These are phyloP conservation scores for Schizochytrium sp. DNA, from an alignment of 108 stramenopile species.

Conservation along the genomic window DNA sequence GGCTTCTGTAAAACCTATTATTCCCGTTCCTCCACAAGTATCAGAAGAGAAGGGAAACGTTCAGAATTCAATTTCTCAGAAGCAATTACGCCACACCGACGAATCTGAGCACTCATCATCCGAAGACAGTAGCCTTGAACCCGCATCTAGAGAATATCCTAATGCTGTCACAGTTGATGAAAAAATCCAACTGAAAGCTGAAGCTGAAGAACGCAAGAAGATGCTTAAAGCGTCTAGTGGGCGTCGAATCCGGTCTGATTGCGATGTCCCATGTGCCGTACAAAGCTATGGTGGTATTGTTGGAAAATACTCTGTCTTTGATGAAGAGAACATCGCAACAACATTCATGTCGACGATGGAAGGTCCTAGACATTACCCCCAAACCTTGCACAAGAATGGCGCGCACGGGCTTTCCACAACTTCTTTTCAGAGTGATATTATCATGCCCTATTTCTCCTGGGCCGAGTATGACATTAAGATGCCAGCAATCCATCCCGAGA, in stretches of 20 bases:
- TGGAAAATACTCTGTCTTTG: neutral
- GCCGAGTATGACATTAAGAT: neutral
- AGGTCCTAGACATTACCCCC: constrained; percentile 24
- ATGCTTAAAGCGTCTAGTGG: too few species aligned
- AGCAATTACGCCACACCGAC: too few species aligned
- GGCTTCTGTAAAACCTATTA: too few species aligned
- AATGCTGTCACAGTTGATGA: too few species aligned
- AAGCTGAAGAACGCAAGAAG: too few species aligned
- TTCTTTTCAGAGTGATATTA: neutral
- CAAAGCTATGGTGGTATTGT: neutral
- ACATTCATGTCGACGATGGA: constrained; percentile 39
- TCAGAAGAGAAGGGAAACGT: too few species aligned
- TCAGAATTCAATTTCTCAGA: too few species aligned
- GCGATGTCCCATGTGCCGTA: neutral
- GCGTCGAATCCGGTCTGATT: neutral
- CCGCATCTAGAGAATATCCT: too few species aligned
- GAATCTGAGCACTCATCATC: too few species aligned
- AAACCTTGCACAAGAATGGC: neutral
- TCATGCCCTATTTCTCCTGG: neutral
- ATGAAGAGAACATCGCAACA: neutral
- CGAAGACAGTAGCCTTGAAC: too few species aligned
- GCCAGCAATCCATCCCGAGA: constrained; percentile 68
- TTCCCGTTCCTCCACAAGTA: too few species aligned
- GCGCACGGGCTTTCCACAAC: constrained; percentile 4
- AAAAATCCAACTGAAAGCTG: too few species aligned